These are phyloP conservation scores for Porphyra umbilicalis DNA, from an alignment of 31 red algal species.

Conservation along the genomic window DNA sequence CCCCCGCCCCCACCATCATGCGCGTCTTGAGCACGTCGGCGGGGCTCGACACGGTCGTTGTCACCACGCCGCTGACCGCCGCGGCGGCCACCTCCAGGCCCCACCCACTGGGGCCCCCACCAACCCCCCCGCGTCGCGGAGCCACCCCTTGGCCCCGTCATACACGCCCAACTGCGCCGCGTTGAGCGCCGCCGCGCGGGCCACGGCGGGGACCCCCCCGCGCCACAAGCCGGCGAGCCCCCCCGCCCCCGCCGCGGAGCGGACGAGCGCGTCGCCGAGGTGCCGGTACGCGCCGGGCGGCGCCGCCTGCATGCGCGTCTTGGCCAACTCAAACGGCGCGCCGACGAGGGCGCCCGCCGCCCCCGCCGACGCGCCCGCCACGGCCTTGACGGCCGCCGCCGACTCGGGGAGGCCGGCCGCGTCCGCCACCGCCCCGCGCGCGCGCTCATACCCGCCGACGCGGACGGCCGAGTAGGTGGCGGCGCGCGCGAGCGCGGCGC, in stretches of 20 bases:
- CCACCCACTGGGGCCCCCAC: neutral
- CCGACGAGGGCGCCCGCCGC: conserved; percentile 58
- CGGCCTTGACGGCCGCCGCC: conserved; percentile 28
- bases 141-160: conserved; percentile 24
- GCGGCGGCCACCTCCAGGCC: conserved; percentile 38
- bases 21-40: conserved; percentile 86
- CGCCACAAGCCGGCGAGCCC: conserved; percentile 63
- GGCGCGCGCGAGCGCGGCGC: conserved; percentile 70
- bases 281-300: conserved; percentile 32
- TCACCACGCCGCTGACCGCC: conserved; percentile 62
- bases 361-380: conserved; percentile 35
- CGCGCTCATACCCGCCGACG: conserved; percentile 78
- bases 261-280: conserved; percentile 45
- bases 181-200: conserved; percentile 54
- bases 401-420: conserved; percentile 12
- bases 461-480: conserved; percentile 74
- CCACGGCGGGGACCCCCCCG: conserved; percentile 44
- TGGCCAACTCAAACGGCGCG: conserved; percentile 78
- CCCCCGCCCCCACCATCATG: conserved; percentile 55
- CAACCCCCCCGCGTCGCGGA: neutral
- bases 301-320: conserved; percentile 86
- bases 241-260: conserved; percentile 20
- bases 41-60: conserved; percentile 74
- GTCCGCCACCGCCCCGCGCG: conserved; percentile 38
- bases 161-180: conserved; percentile 79